Evolutionary conservation across 1,284 basidiomycete species (phyloP).

Genomic region (Pterula multifida): DNA sequence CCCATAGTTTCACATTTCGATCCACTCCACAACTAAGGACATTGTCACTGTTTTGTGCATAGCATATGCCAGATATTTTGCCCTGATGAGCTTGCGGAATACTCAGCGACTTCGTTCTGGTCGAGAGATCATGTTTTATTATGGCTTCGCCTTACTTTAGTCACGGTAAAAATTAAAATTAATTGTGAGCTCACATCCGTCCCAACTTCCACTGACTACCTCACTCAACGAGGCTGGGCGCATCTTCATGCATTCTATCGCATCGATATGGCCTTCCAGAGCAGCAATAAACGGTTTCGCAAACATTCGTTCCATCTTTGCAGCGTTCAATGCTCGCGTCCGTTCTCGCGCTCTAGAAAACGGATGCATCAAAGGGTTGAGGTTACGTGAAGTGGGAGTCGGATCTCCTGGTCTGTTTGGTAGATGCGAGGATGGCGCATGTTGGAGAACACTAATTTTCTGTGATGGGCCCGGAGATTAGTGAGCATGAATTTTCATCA

Average conservation of each 20-base stretch:
- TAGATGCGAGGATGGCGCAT: conserved; percentile 68
- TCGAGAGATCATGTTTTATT: conserved; percentile 79
- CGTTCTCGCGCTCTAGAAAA: conserved; percentile 91
- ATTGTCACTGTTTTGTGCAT: conserved; percentile 45
- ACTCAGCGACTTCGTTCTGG: conserved; percentile 53
- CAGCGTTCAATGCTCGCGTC: conserved; percentile 87
- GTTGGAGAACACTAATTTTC: conserved; percentile 86
- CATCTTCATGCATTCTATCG: conserved; percentile 80
- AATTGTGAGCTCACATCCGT: conserved; percentile 60
- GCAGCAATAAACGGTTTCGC: conserved; percentile 91
- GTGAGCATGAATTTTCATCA: background rate
- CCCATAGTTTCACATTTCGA: conserved; percentile 88
- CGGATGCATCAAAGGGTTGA: conserved; percentile 90
- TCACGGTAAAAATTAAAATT: background rate
- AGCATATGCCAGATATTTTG: conserved; percentile 83
- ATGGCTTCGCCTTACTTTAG: conserved; percentile 37
- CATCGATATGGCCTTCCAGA: conserved; percentile 90
- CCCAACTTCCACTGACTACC: conserved; percentile 91
- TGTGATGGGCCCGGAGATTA: conserved; percentile 16
- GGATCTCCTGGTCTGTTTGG: conserved; percentile 68
- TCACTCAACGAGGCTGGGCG: conserved; percentile 71
- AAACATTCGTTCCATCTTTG: conserved; percentile 95
- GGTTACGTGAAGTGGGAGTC: conserved; percentile 82
- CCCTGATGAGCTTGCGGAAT: conserved; percentile 83
- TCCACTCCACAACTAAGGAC: conserved; percentile 90